Evolutionary conservation across 345 rosid species (phyloP), one percentile per base, ranked within the genome.

Genomic region (Ceriops zippeliana): DNA sequence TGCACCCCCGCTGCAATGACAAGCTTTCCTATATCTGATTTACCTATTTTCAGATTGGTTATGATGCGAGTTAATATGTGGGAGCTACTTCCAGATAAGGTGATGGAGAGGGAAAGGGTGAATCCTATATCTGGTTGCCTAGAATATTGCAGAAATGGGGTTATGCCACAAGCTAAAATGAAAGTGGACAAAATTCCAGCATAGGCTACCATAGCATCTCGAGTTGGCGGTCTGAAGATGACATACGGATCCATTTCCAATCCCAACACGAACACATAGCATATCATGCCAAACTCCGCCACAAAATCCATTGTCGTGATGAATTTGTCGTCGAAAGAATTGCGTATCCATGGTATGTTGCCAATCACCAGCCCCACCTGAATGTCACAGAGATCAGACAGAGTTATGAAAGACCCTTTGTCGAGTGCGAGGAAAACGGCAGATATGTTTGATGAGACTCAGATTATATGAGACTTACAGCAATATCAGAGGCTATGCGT

Each of bases 241-340:
- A 83, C 86, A 34, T 80, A 84, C 22, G 96, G 96, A 67, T 91
- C 86, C 99, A 90, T 95, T 79, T 95, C 97, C 26, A 95, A 70
- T 49, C 96, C 99, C 70, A 88, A 75, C 63, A 89, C 96, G 26
- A 95, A 95, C 83, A 87, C 84, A 74, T 91, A 91, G 47, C 87
- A 86, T n/a, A 91, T 79, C 92, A 95, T 91, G 16, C 96, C 99
- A 1, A 91, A 90, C 73, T 86, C 91, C 1, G 83, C 82, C 0
- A 84, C 65, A 61, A 81, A 82, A 64, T 89, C 81, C 54, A 91
- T 34, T 7, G 86, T 88, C n/a, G 78, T 8, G 11, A 79, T 38
- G 60, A 80, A 82, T 10, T 72, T 66, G 6, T 79, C 82, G 20
- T 77, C 77, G 35, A 85, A 80, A 7, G 86, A 78, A 1, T 60